Base-by-base conservation (phyloP, 2,329 filamentous ascomycete genomes). In the Cadophora sp. region DNA sequence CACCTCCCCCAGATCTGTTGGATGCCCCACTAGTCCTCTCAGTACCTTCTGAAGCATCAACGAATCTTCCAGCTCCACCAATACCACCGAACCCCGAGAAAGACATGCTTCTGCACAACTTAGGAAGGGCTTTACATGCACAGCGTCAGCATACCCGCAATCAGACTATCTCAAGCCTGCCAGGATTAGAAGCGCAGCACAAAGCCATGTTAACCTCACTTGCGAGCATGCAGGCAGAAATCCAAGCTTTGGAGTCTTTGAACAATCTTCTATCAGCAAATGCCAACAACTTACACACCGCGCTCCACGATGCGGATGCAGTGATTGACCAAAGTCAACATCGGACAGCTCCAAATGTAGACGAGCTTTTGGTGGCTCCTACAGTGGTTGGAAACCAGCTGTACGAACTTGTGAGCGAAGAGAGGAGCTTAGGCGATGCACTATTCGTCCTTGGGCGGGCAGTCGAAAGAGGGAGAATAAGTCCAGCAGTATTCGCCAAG, bases 1-100 rank as follows among this genome's bases (percentile, higher is more conserved):
- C 75, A 34, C 77, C 76, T 59, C 73, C 73, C 73, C 79, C 80
- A 64, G 88, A 91, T 73, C 84, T 91, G 58, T 83, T 92, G 64
- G 76, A 78, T 61, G 74, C 72, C 0, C 86, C 87, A 37, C 79
- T 89, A 16, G 83, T 83, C 11, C 79, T 87, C 27, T 74, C 82
- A 19, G 80, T 86, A 14, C 83, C 86, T 2, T 79, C 83, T 12
- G 56, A 72, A 1, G 78, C 81, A 4, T 81, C 83, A 0, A 71
- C 71, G 11, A 81, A 85, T 26, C 77, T 89, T 8, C 85, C 91
- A 6, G 88, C 93, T 0, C 95, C 96, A 0, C 94, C 95, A 0
- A 93, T 97, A 37, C 95, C 96, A 0, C 94, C 94, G 0, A 99
- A 99, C 76, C 96, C 96, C 0, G 93, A 98, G 80, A 97, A 97